Evolutionary conservation across 768 basidiomycete genomes (phyloP), one percentile per base, ranked within the genome.

Genomic region (Podaxis carcinomalis): DNA sequence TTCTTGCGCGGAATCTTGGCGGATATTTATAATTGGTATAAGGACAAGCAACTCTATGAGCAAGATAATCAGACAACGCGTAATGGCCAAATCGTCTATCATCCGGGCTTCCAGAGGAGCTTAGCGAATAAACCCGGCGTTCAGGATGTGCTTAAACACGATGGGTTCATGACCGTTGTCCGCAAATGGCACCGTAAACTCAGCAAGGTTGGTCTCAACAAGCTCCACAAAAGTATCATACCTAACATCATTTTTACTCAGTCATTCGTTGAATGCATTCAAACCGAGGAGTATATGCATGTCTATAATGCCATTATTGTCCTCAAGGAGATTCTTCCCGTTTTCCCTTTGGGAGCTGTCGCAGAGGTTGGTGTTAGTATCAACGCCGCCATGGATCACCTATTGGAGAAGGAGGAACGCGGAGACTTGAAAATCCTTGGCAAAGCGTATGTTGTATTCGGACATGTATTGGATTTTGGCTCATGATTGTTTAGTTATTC

Each of bases 231-330:
- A 27, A 16, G 13, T 57, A 55, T 19, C 35, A 35, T 57, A 27
- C 54, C 39, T 63, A 39, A 61, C 9, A 28, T 3, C 32, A 32
- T 25, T 25, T 32, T 42, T 40, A 61, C 36, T 19, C 68, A 95
- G 95, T 86, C 85, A 59, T 85, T 98, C 65, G 77, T 81, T 19
- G 88, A 86, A 35, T 94, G 90, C 69, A 88, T 98, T 63, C 83
- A 88, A 67, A 89, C 94, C 1, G 85, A 84, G 53, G 95, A 95
- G 68, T 98, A 95, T 72, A 96, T 98, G 91, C 94, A 94, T 67
- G 92, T 98, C 57, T 95, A 96, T 73, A 99, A 99, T 69, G 83
- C 93, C n/a, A 91, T 98, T 73, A 85, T 95, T 40, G 88, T 99
- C 28, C 79, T 97, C 64, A 93, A 95, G 68, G 93, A 97, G 71